Evolutionary conservation across 1,284 basidiomycete species (phyloP).

Genomic region (Blastosporella zonata): DNA sequence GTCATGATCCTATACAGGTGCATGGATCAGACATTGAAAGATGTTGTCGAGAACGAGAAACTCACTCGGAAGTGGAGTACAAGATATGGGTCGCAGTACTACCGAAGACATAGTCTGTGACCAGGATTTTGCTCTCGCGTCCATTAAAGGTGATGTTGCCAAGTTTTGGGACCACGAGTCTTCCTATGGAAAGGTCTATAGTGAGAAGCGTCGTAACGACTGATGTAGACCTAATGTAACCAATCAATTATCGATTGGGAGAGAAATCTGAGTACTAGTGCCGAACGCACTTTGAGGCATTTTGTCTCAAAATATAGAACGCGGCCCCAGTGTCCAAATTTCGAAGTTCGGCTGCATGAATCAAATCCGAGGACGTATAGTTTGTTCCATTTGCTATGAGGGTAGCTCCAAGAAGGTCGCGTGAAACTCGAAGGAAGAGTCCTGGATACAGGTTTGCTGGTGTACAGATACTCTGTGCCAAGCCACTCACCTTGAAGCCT

Average conservation of each 20-base stretch:
- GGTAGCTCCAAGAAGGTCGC: slow-evolving; percentile 40
- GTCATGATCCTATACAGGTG: slow-evolving; percentile 42
- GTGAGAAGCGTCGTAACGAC: slow-evolving; percentile 38
- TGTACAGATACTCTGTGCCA: background rate
- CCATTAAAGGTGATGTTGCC: slow-evolving; percentile 43
- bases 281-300: slow-evolving; percentile 37
- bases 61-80: slow-evolving; percentile 49
- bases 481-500: slow-evolving; percentile 42
- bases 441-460: slow-evolving; percentile 25
- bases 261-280: background rate
- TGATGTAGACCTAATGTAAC: slow-evolving; percentile 33
- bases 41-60: slow-evolving; percentile 9
- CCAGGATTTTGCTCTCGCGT: slow-evolving; percentile 47
- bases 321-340: slow-evolving; percentile 43
- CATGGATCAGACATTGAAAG: background rate
- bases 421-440: slow-evolving; percentile 46
- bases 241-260: background rate
- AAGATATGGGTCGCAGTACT: slow-evolving; percentile 31
- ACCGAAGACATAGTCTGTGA: slow-evolving; percentile 49
- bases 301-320: slow-evolving; percentile 53
- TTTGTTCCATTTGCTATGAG: slow-evolving; percentile 44
- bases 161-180: slow-evolving; percentile 35
- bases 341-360: slow-evolving; percentile 46
- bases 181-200: slow-evolving; percentile 40
- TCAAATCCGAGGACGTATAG: slow-evolving; percentile 39